phyloP scores from a whole-genome alignment of 441 rosid genomes.

The Bruguiera hainesii region DNA sequence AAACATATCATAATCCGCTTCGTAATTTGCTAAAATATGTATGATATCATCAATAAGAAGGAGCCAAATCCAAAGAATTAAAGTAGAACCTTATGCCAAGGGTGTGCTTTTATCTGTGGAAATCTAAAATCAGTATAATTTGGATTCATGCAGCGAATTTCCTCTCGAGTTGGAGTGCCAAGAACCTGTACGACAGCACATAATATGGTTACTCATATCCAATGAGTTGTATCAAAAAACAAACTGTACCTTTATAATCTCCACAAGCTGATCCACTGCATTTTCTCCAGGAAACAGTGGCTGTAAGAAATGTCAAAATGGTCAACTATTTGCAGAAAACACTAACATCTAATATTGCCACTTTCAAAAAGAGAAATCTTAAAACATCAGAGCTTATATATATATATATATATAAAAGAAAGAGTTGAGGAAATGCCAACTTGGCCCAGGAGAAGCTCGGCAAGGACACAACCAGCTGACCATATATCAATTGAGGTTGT shows the following conservation, averaged over 20 bases:
- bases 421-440: conserved; percentile 27
- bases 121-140: conserved; percentile 90
- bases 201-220: conserved; percentile 11
- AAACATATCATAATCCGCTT: not conserved
- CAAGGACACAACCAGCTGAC: conserved; percentile 99
- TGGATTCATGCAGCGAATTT: conserved; percentile 98
- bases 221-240: conserved; percentile 2
- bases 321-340: conserved; percentile 1
- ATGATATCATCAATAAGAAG: not conserved
- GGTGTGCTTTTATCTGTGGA: conserved; percentile 98
- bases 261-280: conserved; percentile 99
- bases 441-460: conserved; percentile 97
- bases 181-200: conserved; percentile 57
- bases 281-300: conserved; percentile 97
- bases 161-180: conserved; percentile 98
- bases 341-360: not conserved
- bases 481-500: conserved; percentile 97
- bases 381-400: not conserved
- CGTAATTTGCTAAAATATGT: not conserved
- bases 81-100: conserved; percentile 89
- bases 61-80: not conserved
- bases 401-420: no score
- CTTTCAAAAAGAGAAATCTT: not conserved
- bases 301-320: conserved; percentile 32
- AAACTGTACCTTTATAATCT: conserved; percentile 75